These are phyloP conservation scores for Amanita exitialis DNA, from an alignment of 768 basidiomycete genomes.

Conservation along the genomic window DNA sequence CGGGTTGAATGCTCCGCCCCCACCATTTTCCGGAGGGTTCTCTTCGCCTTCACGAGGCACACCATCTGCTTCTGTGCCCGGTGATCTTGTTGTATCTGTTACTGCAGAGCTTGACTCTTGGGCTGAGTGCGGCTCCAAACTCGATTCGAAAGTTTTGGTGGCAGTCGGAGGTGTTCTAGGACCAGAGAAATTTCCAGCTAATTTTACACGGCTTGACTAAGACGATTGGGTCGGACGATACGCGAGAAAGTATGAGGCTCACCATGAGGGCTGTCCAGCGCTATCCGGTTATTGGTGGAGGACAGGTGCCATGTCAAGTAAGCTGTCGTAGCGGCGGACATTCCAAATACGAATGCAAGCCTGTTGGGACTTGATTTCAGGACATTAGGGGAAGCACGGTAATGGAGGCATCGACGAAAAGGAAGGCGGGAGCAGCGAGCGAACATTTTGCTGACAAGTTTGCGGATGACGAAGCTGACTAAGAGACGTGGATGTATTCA, in stretches of 20 bases:
- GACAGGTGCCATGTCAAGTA: slow-evolving; percentile 41
- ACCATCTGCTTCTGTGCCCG: not conserved
- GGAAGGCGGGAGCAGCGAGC: slow-evolving; percentile 42
- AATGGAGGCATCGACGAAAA: slow-evolving; percentile 43
- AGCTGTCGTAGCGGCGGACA: slow-evolving; percentile 32
- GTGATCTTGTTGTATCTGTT: not conserved
- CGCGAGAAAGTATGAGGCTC: slow-evolving; percentile 6
- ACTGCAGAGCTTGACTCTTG: not conserved
- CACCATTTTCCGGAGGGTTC: slow-evolving; percentile 12
- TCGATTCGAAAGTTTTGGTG: not conserved
- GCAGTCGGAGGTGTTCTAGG: not conserved
- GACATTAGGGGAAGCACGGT: slow-evolving; percentile 17
- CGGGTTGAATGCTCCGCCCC: slow-evolving; percentile 74
- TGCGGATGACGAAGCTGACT: not conserved
- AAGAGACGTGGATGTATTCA: too few species aligned
- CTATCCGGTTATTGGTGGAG: slow-evolving; percentile 30
- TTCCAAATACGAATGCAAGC: slow-evolving; percentile 27
- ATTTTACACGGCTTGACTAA: slow-evolving; percentile 1
- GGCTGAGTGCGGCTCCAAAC: not conserved
- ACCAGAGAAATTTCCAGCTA: not conserved
- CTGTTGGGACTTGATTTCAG: slow-evolving; percentile 16
- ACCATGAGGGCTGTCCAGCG: slow-evolving; percentile 33
- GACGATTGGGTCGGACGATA: slow-evolving; percentile 2
- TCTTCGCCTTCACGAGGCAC: slow-evolving; percentile 8
- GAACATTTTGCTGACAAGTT: slow-evolving; percentile 30